Conservation (phyloP, 1,284 basidiomycete species). For the Exobasidium rhododendri region DNA sequence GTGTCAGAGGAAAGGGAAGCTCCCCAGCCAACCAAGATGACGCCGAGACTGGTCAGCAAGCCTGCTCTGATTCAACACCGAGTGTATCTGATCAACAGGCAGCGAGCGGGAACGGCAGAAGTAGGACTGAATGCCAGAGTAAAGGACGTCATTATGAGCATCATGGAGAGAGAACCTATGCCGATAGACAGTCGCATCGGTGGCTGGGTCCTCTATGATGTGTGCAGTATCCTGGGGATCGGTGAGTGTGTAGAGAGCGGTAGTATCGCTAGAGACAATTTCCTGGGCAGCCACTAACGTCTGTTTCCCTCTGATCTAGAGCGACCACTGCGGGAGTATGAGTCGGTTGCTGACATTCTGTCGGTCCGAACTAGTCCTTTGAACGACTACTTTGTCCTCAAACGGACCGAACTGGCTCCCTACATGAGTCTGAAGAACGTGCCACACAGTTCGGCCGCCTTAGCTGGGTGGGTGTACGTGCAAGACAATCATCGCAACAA, state of each 20-base stretch:
- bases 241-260: slow-evolving; percentile 16
- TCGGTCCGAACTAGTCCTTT: slow-evolving; percentile 27
- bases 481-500: slow-evolving; percentile 33
- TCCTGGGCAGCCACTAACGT: slow-evolving; percentile 9
- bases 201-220: slow-evolving; percentile 50
- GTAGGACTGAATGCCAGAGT: slow-evolving; percentile 35
- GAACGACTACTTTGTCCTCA: slow-evolving; percentile 45
- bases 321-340: slow-evolving; percentile 52
- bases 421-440: slow-evolving; percentile 38
- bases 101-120: slow-evolving; percentile 33
- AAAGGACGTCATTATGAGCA: slow-evolving; percentile 34
- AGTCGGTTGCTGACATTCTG: slow-evolving; percentile 42
- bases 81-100: slow-evolving; percentile 37
- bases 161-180: slow-evolving; percentile 33
- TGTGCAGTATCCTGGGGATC: slow-evolving; percentile 38
- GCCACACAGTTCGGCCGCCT: slow-evolving; percentile 34
- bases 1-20: not conserved
- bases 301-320: no score
- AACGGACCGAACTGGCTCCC: slow-evolving; percentile 41
- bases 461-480: slow-evolving; percentile 49
- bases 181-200: slow-evolving; percentile 30
- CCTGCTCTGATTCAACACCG: slow-evolving; percentile 38
- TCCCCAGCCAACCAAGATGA: not conserved
- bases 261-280: not conserved
- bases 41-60: no score